Percentiles rank a stretch among this genome's conserved stretches.
Evolutionary conservation across 1,139 yeast species (phyloP).

Genomic region (Candida sojae): DNA sequence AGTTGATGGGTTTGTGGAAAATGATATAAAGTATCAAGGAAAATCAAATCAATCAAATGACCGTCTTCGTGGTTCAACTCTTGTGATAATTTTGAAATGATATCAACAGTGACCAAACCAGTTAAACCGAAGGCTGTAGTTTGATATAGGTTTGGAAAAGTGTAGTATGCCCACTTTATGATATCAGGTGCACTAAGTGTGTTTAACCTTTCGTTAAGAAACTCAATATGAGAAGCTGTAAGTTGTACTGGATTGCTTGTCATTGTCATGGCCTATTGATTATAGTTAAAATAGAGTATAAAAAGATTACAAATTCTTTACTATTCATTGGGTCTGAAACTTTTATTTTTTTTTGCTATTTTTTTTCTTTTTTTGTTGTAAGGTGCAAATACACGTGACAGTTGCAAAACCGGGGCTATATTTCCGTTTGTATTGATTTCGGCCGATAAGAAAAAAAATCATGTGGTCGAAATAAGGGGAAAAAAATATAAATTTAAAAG

Average conservation of each 20-base stretch:
- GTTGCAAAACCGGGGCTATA: not conserved
- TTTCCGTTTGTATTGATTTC: not conserved
- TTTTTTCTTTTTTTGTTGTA: not conserved
- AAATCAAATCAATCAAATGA: slow-evolving; percentile 71
- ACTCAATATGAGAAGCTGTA: slow-evolving; percentile 52
- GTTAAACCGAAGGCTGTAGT: slow-evolving; percentile 96
- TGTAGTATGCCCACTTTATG: slow-evolving; percentile 75
- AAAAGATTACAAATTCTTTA: not conserved
- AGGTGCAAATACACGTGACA: slow-evolving; percentile 5
- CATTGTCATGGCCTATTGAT: not conserved
- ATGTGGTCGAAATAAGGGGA: no score
- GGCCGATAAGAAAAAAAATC: not conserved
- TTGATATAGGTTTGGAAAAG: slow-evolving; percentile 82
- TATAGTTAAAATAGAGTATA: not conserved
- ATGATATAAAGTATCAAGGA: slow-evolving; percentile 88
- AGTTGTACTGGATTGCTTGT: slow-evolving; percentile 13
- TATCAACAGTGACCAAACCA: slow-evolving; percentile 85
- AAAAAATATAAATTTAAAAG: not conserved
- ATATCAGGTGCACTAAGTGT: slow-evolving; percentile 68
- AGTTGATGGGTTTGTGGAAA: slow-evolving; percentile 90
- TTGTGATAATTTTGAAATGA: slow-evolving; percentile 58
- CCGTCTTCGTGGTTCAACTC: slow-evolving; percentile 11
- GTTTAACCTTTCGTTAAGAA: slow-evolving; percentile 62
- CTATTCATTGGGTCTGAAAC: not conserved
- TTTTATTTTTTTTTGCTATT: not conserved